Percentiles rank a stretch among this genome's conserved stretches.
These are phyloP conservation scores for Clarireedia homoeocarpa DNA, from an alignment of 2,329 filamentous ascomycete genomes.

Conservation along the genomic window DNA sequence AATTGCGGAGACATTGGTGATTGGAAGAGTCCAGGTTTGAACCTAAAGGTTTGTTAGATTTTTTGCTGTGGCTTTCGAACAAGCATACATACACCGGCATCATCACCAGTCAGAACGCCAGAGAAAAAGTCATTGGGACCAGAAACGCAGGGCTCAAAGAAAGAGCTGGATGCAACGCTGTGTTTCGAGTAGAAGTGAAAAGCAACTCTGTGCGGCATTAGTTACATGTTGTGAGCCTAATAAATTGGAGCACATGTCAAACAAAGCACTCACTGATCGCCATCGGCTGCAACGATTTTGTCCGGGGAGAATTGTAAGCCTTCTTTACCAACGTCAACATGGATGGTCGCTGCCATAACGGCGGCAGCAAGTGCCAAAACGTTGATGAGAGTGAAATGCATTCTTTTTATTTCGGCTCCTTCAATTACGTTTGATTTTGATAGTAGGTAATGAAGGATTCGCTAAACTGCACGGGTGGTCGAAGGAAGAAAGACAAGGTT, in stretches of 20 bases:
- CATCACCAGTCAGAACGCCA: slow-evolving; percentile 49
- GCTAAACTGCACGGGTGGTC: not conserved
- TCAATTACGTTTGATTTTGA: not conserved
- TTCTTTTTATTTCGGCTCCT: not conserved
- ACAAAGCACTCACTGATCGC: slow-evolving; percentile 32
- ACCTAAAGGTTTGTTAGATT: slow-evolving; percentile 31
- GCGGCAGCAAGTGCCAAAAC: not conserved
- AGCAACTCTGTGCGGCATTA: not conserved
- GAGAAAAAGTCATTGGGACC: slow-evolving; percentile 51
- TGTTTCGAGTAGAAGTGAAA: slow-evolving; percentile 48
- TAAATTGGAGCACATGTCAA: slow-evolving; percentile 49
- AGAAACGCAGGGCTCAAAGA: slow-evolving; percentile 61
- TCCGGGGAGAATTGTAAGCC: slow-evolving; percentile 55
- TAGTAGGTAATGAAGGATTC: not conserved
- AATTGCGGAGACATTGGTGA: slow-evolving; percentile 62
- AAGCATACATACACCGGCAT: not conserved
- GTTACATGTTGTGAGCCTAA: slow-evolving; percentile 40
- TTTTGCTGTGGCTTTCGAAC: slow-evolving; percentile 38
- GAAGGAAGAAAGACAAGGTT: not conserved
- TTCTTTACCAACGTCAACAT: slow-evolving; percentile 57
- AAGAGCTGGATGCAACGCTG: slow-evolving; percentile 73
- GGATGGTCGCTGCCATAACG: slow-evolving; percentile 33
- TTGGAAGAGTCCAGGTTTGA: slow-evolving; percentile 61
- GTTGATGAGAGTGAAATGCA: not conserved
- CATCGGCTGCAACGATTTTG: slow-evolving; percentile 51